Base-by-base conservation (phyloP, 2,329 filamentous ascomycete species). In the Rhexocercosporidium sp. region DNA sequence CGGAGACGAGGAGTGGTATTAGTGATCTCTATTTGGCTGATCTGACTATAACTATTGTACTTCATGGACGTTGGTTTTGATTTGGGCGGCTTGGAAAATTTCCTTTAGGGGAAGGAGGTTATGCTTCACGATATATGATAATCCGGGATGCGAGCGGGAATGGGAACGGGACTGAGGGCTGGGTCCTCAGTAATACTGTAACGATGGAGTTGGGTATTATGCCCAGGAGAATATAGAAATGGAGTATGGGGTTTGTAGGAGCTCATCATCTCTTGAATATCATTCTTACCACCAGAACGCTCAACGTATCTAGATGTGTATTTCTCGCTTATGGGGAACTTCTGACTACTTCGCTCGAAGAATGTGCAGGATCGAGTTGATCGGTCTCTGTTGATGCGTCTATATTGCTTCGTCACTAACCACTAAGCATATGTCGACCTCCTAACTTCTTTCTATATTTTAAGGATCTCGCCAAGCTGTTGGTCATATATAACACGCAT, bases 1-100 rank as follows among this genome's bases (percentile, higher is more conserved):
- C n/a, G 56, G 20, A 57, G 62, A 61, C 12, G 64, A 65, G 9
- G 57, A 65, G 1, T 65, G 64, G 64, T 44, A 44, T 29, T 54
- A 51, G 27, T 29, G 31, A 44, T 44, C 22, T 20, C 44, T 16
- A 7, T 9, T 29, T 11, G 0, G 34, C 5, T 20, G 11, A 44
- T n/a, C n/a, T 8, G 29, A 16, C 44, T 22, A 9, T 51, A 20
- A n/a, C 14, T 20, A 62, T 18, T 62, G 27, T 47, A 47, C 4
- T n/a, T 39, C 4, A 41, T 25, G 12, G 12, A 11, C 2, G 25
- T n/a, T 47, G 18, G 25, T 18, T 59, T 27, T 16, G 25, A 29
- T 25, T 47, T 62, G 12, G 46, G 29, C 7, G 46, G 18, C 1
- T 53, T 0, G 27, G 29, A 49, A 51, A 25, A 39, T 62, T 47